A percentile compares a stretch with the other conserved stretches of the same genome.
phyloP scores from a whole-genome alignment of 1,284 basidiomycete genomes.

The Cutaneotrichosporon daszewskae region DNA sequence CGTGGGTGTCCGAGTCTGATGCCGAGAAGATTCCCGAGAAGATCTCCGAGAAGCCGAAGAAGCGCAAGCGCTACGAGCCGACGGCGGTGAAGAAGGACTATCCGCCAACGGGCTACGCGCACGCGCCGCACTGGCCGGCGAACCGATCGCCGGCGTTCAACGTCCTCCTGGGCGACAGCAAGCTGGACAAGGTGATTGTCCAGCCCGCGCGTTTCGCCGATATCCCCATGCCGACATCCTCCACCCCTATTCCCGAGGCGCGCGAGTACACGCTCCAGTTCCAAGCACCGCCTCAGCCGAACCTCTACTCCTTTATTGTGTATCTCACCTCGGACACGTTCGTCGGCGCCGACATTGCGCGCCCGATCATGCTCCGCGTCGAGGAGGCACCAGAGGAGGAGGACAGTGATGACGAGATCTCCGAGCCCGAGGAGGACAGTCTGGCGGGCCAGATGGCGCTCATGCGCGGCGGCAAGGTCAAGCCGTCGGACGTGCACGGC shows the following conservation, averaged over 20 bases:
- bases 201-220: conserved; percentile 80
- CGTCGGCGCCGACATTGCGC: conserved; percentile 70
- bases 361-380: conserved; percentile 72
- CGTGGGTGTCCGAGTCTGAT: conserved; percentile 34
- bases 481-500: conserved; percentile 52
- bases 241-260: conserved; percentile 58
- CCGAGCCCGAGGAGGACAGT: conserved; percentile 90
- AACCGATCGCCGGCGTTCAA: conserved; percentile 83
- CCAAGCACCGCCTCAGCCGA: conserved; percentile 82
- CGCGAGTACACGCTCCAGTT: conserved; percentile 86
- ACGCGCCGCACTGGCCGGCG: conserved; percentile 87
- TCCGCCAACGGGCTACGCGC: conserved; percentile 66
- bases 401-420: conserved; percentile 74
- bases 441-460: conserved; percentile 97
- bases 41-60: neutral
- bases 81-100: conserved; percentile 54
- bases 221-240: conserved; percentile 61
- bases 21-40: conserved; percentile 55
- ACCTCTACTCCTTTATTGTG: conserved; percentile 83
- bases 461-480: conserved; percentile 87
- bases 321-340: conserved; percentile 82
- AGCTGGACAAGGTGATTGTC: conserved; percentile 81
- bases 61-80: conserved; percentile 23
- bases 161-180: conserved; percentile 85
- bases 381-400: conserved; percentile 62